A percentile compares a stretch with the other conserved stretches of the same genome.
Conservation (phyloP, 2,329 filamentous ascomycete species). For the Trichoderma aggressivum region DNA sequence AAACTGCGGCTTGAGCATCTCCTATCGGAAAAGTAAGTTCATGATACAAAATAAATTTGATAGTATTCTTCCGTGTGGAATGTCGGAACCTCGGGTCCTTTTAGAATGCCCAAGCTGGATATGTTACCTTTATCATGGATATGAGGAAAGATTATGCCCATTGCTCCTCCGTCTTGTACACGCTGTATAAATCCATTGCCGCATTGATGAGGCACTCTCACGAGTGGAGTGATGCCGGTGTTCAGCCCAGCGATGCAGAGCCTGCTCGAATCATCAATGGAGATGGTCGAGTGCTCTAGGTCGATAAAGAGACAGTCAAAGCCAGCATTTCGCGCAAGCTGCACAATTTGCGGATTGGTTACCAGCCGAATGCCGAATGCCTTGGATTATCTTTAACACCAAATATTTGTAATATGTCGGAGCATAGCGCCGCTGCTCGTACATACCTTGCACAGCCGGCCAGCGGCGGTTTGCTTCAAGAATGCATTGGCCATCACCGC, state of each 20-base stretch:
- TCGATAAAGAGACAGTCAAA: neutral
- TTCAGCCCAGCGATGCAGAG: neutral
- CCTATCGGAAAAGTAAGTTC: neutral
- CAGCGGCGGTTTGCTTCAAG: neutral
- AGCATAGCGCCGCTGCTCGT: neutral
- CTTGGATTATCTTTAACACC: neutral
- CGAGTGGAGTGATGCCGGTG: neutral
- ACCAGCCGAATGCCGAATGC: neutral
- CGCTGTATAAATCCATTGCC: neutral
- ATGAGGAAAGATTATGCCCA: neutral
- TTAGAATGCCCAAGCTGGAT: neutral
- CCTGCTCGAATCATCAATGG: neutral
- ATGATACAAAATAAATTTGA: neutral
- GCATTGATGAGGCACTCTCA: neutral
- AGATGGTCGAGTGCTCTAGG: neutral
- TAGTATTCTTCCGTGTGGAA: no score
- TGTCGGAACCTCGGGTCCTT: neutral
- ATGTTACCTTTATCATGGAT: neutral
- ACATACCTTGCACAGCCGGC: neutral
- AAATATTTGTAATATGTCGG: neutral
- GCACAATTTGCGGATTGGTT: neutral
- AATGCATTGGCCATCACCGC: neutral
- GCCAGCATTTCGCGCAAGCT: neutral
- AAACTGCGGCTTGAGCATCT: neutral
- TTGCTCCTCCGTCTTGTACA: neutral